Conservation (phyloP, 306 rosid genomes). For the Cicer yamashitae region DNA sequence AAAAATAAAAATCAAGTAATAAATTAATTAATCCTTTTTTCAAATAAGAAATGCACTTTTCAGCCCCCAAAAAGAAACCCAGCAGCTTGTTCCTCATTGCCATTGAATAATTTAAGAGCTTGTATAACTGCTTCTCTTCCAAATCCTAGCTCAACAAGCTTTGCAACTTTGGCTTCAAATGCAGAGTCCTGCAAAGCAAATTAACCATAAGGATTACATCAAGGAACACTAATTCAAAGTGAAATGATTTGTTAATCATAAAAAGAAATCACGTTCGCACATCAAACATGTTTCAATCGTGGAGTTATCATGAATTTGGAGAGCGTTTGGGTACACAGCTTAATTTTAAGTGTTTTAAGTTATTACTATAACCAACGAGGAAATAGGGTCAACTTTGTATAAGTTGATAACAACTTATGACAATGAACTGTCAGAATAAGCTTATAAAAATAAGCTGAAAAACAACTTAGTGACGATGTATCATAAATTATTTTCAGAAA, state of each 20-base stretch:
- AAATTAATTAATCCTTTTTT: slow-evolving; percentile 50
- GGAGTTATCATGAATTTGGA: background rate
- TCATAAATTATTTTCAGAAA: no score
- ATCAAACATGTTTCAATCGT: slow-evolving; percentile 12
- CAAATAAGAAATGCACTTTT: slow-evolving; percentile 23
- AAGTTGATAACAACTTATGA: background rate
- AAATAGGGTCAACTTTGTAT: background rate
- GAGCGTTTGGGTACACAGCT: background rate
- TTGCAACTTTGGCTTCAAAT: slow-evolving; percentile 85
- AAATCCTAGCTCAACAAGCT: slow-evolving; percentile 93
- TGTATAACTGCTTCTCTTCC: slow-evolving; percentile 80
- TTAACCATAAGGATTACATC: slow-evolving; percentile 31
- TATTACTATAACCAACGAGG: background rate
- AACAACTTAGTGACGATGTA: background rate
- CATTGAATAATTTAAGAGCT: slow-evolving; percentile 78
- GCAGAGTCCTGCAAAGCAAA: slow-evolving; percentile 58
- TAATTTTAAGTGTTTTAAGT: background rate
- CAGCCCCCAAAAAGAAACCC: slow-evolving; percentile 59
- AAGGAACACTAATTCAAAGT: background rate
- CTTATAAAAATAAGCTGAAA: slow-evolving; percentile 4
- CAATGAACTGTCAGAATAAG: background rate
- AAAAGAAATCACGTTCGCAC: background rate
- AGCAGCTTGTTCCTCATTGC: slow-evolving; percentile 64
- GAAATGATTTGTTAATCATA: background rate
- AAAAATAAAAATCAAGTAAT: slow-evolving; percentile 6